A percentile compares a stretch with the other conserved stretches of the same genome.
phyloP scores from a whole-genome alignment of 2,329 filamentous ascomycete genomes.

The Calonectria crousiana region DNA sequence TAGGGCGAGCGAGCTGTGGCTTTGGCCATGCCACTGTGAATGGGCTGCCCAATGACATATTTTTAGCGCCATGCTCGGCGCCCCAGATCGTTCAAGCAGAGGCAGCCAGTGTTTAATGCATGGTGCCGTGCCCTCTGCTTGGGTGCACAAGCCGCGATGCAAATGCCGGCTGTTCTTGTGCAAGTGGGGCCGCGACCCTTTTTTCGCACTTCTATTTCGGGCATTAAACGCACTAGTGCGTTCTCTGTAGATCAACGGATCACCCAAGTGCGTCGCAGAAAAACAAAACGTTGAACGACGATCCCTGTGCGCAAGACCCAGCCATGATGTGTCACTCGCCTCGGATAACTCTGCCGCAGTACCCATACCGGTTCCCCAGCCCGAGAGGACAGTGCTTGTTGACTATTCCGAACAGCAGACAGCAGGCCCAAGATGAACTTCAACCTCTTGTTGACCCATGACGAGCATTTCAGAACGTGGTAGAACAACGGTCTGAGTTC shows the following conservation, averaged over 20 bases:
- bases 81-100: slow-evolving; percentile 13
- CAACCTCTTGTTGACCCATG: neutral
- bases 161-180: neutral
- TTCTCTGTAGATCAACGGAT: slow-evolving; percentile 6
- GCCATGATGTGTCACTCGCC: neutral
- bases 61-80: slow-evolving; percentile 4
- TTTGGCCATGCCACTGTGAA: neutral
- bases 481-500: neutral
- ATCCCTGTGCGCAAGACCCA: neutral
- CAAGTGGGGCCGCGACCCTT: neutral
- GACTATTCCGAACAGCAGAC: neutral
- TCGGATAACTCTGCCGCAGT: neutral
- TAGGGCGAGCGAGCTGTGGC: neutral
- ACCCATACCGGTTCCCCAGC: neutral
- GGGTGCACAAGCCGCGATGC: neutral
- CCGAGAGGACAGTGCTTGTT: neutral
- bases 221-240: neutral
- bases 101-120: slow-evolving; percentile 12
- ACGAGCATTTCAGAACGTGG: neutral
- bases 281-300: neutral
- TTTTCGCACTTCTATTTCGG: neutral
- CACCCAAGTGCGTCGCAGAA: slow-evolving; percentile 6
- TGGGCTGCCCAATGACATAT: slow-evolving; percentile 2
- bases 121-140: slow-evolving; percentile 5
- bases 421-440: neutral